These are phyloP conservation scores for Amanita polypyramis DNA, from an alignment of 768 basidiomycete species.

Conservation along the genomic window DNA sequence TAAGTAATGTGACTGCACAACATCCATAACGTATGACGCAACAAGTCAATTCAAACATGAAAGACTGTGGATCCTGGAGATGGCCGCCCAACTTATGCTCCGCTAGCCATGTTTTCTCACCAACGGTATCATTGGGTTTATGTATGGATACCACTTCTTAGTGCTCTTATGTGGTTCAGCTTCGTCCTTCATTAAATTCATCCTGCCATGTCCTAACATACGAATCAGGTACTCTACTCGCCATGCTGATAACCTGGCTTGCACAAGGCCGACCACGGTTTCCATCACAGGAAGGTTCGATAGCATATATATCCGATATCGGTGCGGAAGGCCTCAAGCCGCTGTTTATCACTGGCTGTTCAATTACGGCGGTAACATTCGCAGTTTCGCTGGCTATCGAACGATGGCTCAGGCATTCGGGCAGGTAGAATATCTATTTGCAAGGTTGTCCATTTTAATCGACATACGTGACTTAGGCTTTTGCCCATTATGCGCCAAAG, in stretches of 20 bases:
- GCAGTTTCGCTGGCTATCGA: constrained; percentile 50
- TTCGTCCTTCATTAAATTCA: constrained; percentile 11
- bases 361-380: constrained; percentile 53
- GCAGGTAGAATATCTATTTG: constrained; percentile 30
- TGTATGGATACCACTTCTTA: constrained; percentile 52
- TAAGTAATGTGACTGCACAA: neutral
- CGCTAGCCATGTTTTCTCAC: constrained; percentile 14
- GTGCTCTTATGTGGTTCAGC: constrained; percentile 60
- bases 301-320: constrained; percentile 73
- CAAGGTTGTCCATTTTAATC: neutral
- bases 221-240: constrained; percentile 40
- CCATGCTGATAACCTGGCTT: constrained; percentile 67
- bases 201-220: neutral
- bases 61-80: no score
- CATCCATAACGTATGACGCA: neutral
- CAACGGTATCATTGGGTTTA: constrained; percentile 42
- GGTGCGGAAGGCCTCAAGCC: constrained; percentile 70
- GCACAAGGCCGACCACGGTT: constrained; percentile 53
- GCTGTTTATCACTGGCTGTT: constrained; percentile 57
- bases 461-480: constrained; percentile 27
- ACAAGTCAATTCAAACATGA: neutral
- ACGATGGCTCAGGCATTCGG: constrained; percentile 53
- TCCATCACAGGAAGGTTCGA: constrained; percentile 39
- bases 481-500: constrained; percentile 44
- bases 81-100: no score